phyloP scores from a whole-genome alignment of 768 basidiomycete species.

The Leccinellum rugosiceps region DNA sequence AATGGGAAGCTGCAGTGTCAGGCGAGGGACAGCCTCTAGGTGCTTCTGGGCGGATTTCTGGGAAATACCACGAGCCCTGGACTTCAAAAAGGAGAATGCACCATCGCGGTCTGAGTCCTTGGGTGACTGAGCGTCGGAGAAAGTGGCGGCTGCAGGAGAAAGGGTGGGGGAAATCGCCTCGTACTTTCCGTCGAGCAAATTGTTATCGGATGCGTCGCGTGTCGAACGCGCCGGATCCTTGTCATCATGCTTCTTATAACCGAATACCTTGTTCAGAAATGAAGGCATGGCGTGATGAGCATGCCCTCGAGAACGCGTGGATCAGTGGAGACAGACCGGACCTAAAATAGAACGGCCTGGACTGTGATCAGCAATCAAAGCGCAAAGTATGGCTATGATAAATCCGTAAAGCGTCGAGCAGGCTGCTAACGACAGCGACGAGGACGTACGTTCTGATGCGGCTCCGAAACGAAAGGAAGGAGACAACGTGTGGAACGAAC shows the following conservation, averaged over 20 bases:
- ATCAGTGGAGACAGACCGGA: conserved; percentile 11
- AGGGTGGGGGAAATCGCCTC: conserved; percentile 57
- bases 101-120: conserved; percentile 43
- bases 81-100: conserved; percentile 49
- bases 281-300: conserved; percentile 45
- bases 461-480: conserved; percentile 1
- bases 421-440: neutral
- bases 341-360: conserved; percentile 2
- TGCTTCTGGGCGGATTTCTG: conserved; percentile 36
- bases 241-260: conserved; percentile 66
- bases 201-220: conserved; percentile 36
- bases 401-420: conserved; percentile 1
- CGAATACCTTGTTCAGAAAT: conserved; percentile 75
- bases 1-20: conserved; percentile 60
- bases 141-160: conserved; percentile 32
- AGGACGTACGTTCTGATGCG: neutral
- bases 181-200: conserved; percentile 71
- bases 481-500: neutral
- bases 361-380: conserved; percentile 2
- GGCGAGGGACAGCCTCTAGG: conserved; percentile 42
- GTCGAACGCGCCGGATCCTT: conserved; percentile 34
- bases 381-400: neutral
- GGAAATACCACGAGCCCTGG: conserved; percentile 40
- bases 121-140: conserved; percentile 13
- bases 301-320: conserved; percentile 12